phyloP scores from a whole-genome alignment of 768 basidiomycete species.

The Mrakia blollopis region DNA sequence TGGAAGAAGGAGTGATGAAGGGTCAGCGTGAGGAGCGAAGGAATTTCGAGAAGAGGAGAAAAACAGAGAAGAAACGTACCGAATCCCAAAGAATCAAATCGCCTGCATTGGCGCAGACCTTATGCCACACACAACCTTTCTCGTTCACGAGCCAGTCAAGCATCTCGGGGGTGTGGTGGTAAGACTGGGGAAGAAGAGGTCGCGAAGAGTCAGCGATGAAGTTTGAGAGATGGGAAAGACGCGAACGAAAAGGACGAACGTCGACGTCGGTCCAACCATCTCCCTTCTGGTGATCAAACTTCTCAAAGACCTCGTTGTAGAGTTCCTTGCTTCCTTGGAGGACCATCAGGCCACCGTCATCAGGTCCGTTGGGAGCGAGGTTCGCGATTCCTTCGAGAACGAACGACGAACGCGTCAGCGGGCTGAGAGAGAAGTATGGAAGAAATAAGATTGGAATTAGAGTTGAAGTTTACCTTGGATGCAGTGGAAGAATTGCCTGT shows the following conservation, averaged over 20 bases:
- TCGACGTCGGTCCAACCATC: constrained; percentile 37
- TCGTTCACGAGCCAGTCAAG: constrained; percentile 45
- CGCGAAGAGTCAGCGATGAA: constrained; percentile 6
- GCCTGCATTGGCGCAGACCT: constrained; percentile 43
- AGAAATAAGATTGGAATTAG: too few relatives aligned
- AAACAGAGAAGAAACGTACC: constrained; percentile 34
- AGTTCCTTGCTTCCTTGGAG: constrained; percentile 42
- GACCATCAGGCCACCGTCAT: constrained; percentile 47
- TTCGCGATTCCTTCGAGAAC: constrained; percentile 32
- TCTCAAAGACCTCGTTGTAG: constrained; percentile 43
- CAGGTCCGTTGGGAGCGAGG: constrained; percentile 41
- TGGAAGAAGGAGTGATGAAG: too few relatives aligned
- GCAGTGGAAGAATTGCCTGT: constrained; percentile 21
- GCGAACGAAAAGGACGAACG: neutral
- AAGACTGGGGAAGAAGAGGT: neutral
- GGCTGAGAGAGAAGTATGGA: neutral
- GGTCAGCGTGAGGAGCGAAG: neutral
- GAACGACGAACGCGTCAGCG: neutral
- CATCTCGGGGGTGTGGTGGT: constrained; percentile 24
- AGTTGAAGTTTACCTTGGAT: constrained; percentile 32
- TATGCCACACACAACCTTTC: constrained; percentile 43
- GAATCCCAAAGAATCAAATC: constrained; percentile 44
- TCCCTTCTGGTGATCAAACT: constrained; percentile 37
- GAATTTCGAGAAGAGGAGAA: neutral
- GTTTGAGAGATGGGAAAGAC: constrained; percentile 19